Conservation (phyloP, 164 flowering plant genomes). For the Aristolochia fimbriata region DNA sequence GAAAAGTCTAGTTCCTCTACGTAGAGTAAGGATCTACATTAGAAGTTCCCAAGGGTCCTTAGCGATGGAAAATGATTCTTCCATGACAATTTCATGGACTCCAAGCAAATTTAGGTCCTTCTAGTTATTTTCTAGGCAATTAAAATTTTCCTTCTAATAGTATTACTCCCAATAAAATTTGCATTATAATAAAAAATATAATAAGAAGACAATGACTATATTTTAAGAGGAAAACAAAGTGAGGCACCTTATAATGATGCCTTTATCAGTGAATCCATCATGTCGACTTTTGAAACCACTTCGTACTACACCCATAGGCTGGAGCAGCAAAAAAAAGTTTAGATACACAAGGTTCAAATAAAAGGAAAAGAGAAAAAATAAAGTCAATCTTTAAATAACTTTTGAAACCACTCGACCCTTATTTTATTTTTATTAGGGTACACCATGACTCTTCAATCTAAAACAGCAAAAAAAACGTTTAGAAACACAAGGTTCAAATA, state of each 20-base stretch:
- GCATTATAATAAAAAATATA: background rate
- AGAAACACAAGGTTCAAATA: background rate
- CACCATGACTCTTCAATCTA: too few species aligned
- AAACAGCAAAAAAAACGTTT: constrained; percentile 3
- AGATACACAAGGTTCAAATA: background rate
- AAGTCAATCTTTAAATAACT: too few species aligned
- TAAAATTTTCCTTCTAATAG: background rate
- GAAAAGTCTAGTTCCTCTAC: too few species aligned
- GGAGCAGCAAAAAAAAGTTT: constrained; percentile 11
- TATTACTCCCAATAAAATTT: background rate
- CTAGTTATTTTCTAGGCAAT: background rate
- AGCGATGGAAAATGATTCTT: too few species aligned
- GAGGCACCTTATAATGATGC: constrained; percentile 73
- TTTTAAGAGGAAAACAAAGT: background rate
- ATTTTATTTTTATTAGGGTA: too few species aligned
- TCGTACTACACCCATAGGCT: constrained; percentile 70
- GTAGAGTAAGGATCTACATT: too few species aligned
- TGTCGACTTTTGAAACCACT: constrained; percentile 53
- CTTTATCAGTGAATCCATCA: constrained; percentile 83
- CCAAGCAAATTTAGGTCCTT: background rate
- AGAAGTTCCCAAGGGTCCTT: too few species aligned
- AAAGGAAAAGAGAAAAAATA: background rate
- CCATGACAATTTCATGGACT: too few species aligned
- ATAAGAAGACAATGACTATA: background rate
- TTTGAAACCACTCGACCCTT: too few species aligned